A percentile compares a stretch with the other conserved stretches of the same genome.
phyloP scores from a whole-genome alignment of 139 green algal species.

The Chara braunii region DNA sequence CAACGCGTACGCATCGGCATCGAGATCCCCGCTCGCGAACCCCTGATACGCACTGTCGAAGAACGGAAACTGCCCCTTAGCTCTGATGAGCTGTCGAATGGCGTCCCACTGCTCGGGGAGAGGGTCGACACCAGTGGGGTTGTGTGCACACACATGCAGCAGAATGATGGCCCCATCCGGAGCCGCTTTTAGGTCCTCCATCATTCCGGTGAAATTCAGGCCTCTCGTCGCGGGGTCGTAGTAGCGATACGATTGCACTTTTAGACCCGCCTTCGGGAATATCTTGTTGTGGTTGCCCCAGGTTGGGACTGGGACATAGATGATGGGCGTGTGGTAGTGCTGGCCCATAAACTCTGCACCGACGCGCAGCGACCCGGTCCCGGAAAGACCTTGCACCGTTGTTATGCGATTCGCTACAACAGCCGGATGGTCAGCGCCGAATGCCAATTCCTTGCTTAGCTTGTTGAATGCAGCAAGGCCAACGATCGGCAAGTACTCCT shows the following conservation, averaged over 20 bases:
- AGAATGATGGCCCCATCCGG: conserved; percentile 68
- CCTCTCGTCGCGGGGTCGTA: conserved; percentile 76
- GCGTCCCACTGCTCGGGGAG: conserved; percentile 69
- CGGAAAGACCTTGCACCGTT: conserved; percentile 81
- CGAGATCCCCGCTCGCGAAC: conserved; percentile 66
- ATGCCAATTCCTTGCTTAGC: conserved; percentile 15
- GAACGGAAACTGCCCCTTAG: conserved; percentile 72
- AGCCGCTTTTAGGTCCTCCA: conserved; percentile 42
- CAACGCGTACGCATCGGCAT: conserved; percentile 64
- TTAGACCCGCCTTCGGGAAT: conserved; percentile 46
- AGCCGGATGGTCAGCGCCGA: conserved; percentile 19
- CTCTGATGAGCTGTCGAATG: conserved; percentile 57
- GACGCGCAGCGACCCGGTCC: conserved; percentile 86
- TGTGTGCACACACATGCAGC: conserved; percentile 86
- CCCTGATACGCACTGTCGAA: conserved; percentile 90
- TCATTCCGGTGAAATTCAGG: conserved; percentile 58
- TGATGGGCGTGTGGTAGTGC: conserved; percentile 24
- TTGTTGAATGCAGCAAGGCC: conserved; percentile 76
- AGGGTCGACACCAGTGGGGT: conserved; percentile 87
- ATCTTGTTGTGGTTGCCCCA: conserved; percentile 77
- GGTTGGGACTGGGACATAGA: conserved; percentile 24
- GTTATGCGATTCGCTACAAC: conserved; percentile 37
- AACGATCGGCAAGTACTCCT: conserved; percentile 84
- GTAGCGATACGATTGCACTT: conserved; percentile 55
- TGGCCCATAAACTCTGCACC: conserved; percentile 76